Evolutionary conservation across 75 land plant genomes (phyloP).

Genomic region (Chamaecyparis obtusa): DNA sequence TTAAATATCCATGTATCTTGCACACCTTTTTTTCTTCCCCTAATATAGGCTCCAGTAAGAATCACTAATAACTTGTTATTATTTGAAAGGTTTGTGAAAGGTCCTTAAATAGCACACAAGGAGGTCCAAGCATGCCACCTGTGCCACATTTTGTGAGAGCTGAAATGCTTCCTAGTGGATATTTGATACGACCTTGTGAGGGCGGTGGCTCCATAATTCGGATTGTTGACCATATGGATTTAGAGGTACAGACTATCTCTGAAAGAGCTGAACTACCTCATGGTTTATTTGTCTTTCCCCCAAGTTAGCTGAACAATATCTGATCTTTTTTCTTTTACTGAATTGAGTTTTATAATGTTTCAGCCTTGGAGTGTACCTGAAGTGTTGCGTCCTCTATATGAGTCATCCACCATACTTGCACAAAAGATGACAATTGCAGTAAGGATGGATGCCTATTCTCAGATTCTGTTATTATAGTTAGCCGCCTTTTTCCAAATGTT

Average conservation of each 20-base stretch:
- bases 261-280: neutral
- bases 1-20: neutral
- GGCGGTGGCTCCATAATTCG: slow-evolving; percentile 85
- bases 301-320: neutral
- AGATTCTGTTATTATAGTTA: slow-evolving; percentile 1
- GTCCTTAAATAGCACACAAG: slow-evolving; percentile 62
- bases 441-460: slow-evolving; percentile 10
- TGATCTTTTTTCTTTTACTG: neutral
- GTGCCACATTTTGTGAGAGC: slow-evolving; percentile 77
- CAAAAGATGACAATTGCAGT: slow-evolving; percentile 80
- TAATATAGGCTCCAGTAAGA: neutral
- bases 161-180: slow-evolving; percentile 91
- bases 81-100: slow-evolving; percentile 76
- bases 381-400: slow-evolving; percentile 86
- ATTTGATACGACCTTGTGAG: slow-evolving; percentile 80
- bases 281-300: neutral
- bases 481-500: neutral
- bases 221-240: slow-evolving; percentile 86
- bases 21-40: neutral
- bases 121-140: slow-evolving; percentile 66
- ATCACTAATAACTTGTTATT: neutral
- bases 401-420: slow-evolving; percentile 80
- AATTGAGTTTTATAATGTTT: neutral
- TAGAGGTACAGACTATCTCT: slow-evolving; percentile 48
- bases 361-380: slow-evolving; percentile 98